Evolutionary conservation across 2,329 filamentous ascomycete genomes (phyloP).

Genomic region (Tolypocladium capitatum): DNA sequence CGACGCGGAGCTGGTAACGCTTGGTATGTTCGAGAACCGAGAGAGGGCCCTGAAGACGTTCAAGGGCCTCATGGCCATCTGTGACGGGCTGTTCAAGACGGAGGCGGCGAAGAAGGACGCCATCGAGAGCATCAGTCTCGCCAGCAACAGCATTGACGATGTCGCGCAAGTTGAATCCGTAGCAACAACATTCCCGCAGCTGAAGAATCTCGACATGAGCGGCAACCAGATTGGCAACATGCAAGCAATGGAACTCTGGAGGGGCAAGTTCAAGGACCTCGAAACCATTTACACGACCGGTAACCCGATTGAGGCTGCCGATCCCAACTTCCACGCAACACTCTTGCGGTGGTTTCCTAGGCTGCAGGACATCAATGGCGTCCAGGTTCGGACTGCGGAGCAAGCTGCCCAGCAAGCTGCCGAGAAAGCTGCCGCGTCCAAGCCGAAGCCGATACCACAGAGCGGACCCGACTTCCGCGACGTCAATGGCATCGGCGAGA

Average conservation of each 20-base stretch:
- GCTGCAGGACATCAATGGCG: slow-evolving; percentile 62
- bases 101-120: slow-evolving; percentile 60
- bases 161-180: slow-evolving; percentile 61
- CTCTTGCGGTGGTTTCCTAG: slow-evolving; percentile 74
- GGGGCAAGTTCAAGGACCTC: slow-evolving; percentile 62
- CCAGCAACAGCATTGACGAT: slow-evolving; percentile 64
- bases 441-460: slow-evolving; percentile 47
- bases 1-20: slow-evolving; percentile 57
- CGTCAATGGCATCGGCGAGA: slow-evolving; percentile 59
- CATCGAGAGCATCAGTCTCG: slow-evolving; percentile 70
- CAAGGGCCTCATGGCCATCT: slow-evolving; percentile 78
- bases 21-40: slow-evolving; percentile 62
- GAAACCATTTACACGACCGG: slow-evolving; percentile 68
- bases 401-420: slow-evolving; percentile 46
- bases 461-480: slow-evolving; percentile 59
- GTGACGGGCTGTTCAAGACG: slow-evolving; percentile 63
- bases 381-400: slow-evolving; percentile 59
- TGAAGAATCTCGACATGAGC: slow-evolving; percentile 81
- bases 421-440: slow-evolving; percentile 32
- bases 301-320: slow-evolving; percentile 56
- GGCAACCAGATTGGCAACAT: slow-evolving; percentile 64
- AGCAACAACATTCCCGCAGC: slow-evolving; percentile 65
- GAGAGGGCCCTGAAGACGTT: slow-evolving; percentile 77
- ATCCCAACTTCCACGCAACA: slow-evolving; percentile 50
- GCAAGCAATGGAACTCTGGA: slow-evolving; percentile 60